Evolutionary conservation across 2,329 filamentous ascomycete genomes (phyloP), one percentile per base, ranked within the genome.

Genomic region (Westerdykella aurantiaca): DNA sequence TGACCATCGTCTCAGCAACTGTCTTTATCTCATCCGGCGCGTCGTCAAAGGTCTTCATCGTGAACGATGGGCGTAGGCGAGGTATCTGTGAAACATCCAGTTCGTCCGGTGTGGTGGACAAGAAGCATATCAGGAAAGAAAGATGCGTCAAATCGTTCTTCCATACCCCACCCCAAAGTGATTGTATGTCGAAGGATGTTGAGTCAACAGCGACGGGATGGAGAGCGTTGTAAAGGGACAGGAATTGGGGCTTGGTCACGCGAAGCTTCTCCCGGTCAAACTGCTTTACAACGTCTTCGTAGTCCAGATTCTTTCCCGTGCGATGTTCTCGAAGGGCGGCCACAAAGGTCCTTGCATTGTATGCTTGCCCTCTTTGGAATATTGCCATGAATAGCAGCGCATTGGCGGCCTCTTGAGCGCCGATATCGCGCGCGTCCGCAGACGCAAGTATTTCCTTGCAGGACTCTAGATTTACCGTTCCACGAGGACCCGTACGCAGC

Each of bases 101-200:
- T 57, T 90, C 80, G 22, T 87, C 80, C 0, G 84, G 78, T 11
- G 79, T 80, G 44, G 90, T 78, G 4, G 86, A 86, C 17, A 91
- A 77, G 63, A 91, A 96, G 14, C 89, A 89, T 50, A 85, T 85
- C 42, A 97, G 80, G 63, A 97, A 96, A n/a, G 90, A 94, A 31
- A 98, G 73, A 52, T 97, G 91, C 0, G 93, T 88, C 49, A 95
- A 83, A 12, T 85, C 80, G 53, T 94, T 81, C 49, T 84, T 81
- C 91, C 94, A 98, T 49, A 80, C 58, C 6, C 90, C 90, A 46
- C 90, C 90, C 90, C 93, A 97, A 17, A 98, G 73, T 33, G 77
- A 78, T 64, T 96, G 89, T 37, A 98, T 85, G 61, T 96, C 88
- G 55, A 97, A 82, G 21, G 73, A 72, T 13, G 77, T 71, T 38